Conservation (phyloP, 1,139 yeast genomes). For the Kodamaea sp. region DNA sequence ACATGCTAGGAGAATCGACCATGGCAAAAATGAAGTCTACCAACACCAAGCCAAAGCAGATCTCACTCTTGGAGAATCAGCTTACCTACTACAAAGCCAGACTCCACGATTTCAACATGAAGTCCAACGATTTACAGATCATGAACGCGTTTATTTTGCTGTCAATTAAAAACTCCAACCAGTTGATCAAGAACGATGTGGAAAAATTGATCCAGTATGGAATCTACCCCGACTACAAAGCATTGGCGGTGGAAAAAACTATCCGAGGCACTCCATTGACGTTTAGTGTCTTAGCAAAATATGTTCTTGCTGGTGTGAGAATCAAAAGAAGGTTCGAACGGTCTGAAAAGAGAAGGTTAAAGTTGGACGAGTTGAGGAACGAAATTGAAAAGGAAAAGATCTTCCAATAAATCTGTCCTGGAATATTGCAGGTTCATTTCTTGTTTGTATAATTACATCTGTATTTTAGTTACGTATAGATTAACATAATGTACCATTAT, state of each 20-base stretch:
- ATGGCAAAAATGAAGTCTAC: background rate
- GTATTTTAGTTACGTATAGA: too few species aligned
- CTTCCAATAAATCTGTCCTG: too few species aligned
- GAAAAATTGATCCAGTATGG: conserved; percentile 48
- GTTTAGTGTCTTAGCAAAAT: conserved; percentile 34
- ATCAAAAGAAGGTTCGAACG: conserved; percentile 42
- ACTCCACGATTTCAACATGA: conserved; percentile 36
- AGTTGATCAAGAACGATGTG: conserved; percentile 41
- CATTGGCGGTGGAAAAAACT: conserved; percentile 16
- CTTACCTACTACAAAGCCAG: conserved; percentile 40
- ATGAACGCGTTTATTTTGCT: conserved; percentile 51
- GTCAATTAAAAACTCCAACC: conserved; percentile 48
- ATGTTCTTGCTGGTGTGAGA: conserved; percentile 59
- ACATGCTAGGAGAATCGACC: conserved; percentile 8
- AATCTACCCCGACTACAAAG: conserved; percentile 49
- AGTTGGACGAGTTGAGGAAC: conserved; percentile 27
- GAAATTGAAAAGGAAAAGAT: conserved; percentile 27
- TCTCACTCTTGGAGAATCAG: conserved; percentile 25
- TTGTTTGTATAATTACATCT: too few species aligned
- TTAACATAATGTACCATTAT: conserved; percentile 2
- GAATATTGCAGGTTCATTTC: too few species aligned
- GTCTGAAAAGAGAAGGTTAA: conserved; percentile 26
- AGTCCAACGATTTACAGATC: conserved; percentile 51
- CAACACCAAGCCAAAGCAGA: conserved; percentile 5
- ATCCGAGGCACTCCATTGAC: conserved; percentile 13